Base-by-base conservation (phyloP, 257 asterid species). In the Echites panduratus region DNA sequence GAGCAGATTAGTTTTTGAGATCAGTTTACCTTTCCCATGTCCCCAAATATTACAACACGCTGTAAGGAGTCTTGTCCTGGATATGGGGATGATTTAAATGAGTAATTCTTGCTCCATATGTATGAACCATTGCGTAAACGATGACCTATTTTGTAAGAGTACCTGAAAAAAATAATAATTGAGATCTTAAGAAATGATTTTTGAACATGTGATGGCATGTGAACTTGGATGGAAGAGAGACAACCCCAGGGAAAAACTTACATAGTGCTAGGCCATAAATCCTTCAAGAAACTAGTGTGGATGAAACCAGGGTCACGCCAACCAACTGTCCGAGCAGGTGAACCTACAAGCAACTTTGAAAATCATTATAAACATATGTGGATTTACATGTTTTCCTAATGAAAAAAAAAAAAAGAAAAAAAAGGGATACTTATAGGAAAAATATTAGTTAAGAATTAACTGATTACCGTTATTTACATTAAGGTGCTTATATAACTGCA, bases 301-400 rank as follows among this genome's bases (percentile, higher is more conserved):
- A 94, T 86, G 81, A 86, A 94, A 66, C 98, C 98, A 71, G 98
- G 97, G 80, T 94, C 91, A 71, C 98, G 96, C 96, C 98, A 94
- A 47, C 98, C 97, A 43, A 94, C 95, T n/a, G 98, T 87, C 45
- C 96, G 82, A 11, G 98, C 98, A 48, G 97, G 98, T 68, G 97
- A 57, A 74, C 98, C 97, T 90, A 58, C 66, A 73, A 65, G 3
- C 22, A 27, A 72, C 27, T 45, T 9, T 16, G 22, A 63, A 45
- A 63, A 43, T 24, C 13, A 41, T 40, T 12, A 43, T 7, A 14
- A 70, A 26, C 52, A 54, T 38, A n/a, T 7, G 20, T 53, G 38
- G 40, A 40, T 19, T 70, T 20, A 12, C 45, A 20, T 27, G 17
- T 40, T 52, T 26, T 52, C 22, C 35, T 24, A 26, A 13, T 3